These are phyloP conservation scores for Waltergamsia citrina DNA, from an alignment of 2,329 filamentous ascomycete species.

Conservation along the genomic window DNA sequence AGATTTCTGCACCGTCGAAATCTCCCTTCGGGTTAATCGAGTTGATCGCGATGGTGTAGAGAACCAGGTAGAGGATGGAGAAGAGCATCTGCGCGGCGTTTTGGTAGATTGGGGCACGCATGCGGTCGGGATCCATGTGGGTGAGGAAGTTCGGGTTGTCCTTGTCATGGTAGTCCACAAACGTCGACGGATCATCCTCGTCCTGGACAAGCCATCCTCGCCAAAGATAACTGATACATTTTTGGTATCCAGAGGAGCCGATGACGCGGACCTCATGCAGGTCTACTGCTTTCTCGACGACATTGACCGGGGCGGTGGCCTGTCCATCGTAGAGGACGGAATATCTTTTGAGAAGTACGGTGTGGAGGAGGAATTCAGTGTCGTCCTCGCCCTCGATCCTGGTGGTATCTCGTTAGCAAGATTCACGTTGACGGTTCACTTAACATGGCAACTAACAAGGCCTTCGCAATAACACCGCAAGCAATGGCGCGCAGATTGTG, in stretches of 20 bases:
- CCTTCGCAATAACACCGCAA: constrained; percentile 88
- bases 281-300: constrained; percentile 88
- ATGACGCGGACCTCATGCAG: constrained; percentile 84
- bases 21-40: constrained; percentile 81
- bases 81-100: constrained; percentile 82
- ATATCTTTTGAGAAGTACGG: constrained; percentile 80
- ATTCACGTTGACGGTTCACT: neutral
- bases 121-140: constrained; percentile 89
- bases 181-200: constrained; percentile 79
- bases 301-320: constrained; percentile 70
- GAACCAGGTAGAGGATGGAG: constrained; percentile 69
- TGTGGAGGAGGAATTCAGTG: constrained; percentile 66
- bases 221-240: constrained; percentile 90
- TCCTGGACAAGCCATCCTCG: constrained; percentile 95
- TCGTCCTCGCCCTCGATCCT: constrained; percentile 87
- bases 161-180: constrained; percentile 78
- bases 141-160: constrained; percentile 67
- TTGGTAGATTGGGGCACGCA: constrained; percentile 87
- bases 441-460: constrained; percentile 16
- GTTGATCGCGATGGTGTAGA: constrained; percentile 90
- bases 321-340: constrained; percentile 66
- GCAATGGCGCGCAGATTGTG: constrained; percentile 71
- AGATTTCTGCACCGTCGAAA: constrained; percentile 71
- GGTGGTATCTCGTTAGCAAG: no score
- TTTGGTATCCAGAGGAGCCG: constrained; percentile 88